These are phyloP conservation scores for Kandelia obovata DNA, from an alignment of 345 rosid genomes.

Conservation along the genomic window DNA sequence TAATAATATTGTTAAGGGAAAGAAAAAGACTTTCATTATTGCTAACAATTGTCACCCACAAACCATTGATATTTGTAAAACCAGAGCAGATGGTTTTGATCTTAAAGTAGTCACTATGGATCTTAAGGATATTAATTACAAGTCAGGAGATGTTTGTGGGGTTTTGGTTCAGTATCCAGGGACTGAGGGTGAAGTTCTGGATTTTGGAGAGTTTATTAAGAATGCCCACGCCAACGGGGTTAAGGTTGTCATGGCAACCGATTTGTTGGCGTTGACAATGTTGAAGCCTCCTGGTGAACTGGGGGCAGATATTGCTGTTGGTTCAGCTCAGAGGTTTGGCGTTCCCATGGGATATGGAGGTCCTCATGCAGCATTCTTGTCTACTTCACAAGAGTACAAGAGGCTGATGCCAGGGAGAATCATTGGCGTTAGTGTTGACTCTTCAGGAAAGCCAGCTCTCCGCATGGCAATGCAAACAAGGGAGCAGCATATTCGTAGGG, in stretches of 20 bases:
- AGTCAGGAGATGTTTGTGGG: slow-evolving; percentile 86
- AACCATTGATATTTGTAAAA: slow-evolving; percentile 88
- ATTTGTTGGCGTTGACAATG: slow-evolving; percentile 85
- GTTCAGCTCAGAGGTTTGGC: slow-evolving; percentile 95
- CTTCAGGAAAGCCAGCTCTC: slow-evolving; percentile 83
- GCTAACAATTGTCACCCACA: slow-evolving; percentile 89
- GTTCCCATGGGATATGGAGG: slow-evolving; percentile 99
- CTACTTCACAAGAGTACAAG: slow-evolving; percentile 97
- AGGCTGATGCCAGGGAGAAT: slow-evolving; percentile 99
- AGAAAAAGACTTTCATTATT: slow-evolving; percentile 87
- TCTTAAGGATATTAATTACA: slow-evolving; percentile 78
- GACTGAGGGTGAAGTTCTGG: slow-evolving; percentile 89
- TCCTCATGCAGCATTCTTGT: slow-evolving; percentile 96
- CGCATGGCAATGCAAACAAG: slow-evolving; percentile 99
- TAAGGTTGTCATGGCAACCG: slow-evolving; percentile 95
- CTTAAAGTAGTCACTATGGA: slow-evolving; percentile 63
- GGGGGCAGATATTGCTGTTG: slow-evolving; percentile 93
- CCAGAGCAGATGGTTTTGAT: slow-evolving; percentile 88
- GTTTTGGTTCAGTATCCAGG: slow-evolving; percentile 97
- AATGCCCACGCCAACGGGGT: slow-evolving; percentile 86
- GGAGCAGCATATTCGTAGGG: slow-evolving; percentile 97
- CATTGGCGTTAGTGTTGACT: slow-evolving; percentile 91
- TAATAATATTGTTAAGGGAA: slow-evolving; percentile 79
- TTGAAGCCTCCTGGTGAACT: slow-evolving; percentile 98
- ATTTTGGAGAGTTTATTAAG: slow-evolving; percentile 78